Conservation (phyloP, 2,329 filamentous ascomycete species). For the Aspergillus phoenicis region DNA sequence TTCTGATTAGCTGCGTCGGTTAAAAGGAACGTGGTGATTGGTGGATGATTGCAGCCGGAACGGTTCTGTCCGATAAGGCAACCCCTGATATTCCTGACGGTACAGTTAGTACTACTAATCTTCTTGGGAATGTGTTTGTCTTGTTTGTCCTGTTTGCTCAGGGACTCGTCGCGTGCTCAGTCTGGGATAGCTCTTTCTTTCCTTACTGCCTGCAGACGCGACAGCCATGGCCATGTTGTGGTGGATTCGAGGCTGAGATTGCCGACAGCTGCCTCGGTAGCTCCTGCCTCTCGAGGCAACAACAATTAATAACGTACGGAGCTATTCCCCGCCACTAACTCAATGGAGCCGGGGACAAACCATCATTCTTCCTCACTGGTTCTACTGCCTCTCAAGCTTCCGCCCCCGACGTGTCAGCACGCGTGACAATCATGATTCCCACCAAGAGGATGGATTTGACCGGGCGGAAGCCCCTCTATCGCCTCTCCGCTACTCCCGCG, state of each 20-base stretch:
- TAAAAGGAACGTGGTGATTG: not conserved
- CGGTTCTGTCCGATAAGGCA: not conserved
- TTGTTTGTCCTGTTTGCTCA: not conserved
- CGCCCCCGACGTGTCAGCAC: not conserved
- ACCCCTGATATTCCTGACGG: not conserved
- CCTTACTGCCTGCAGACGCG: not conserved
- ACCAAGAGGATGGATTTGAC: not conserved
- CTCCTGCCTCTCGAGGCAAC: not conserved
- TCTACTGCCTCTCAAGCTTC: not conserved
- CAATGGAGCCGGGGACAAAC: not conserved
- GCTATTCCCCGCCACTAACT: not conserved
- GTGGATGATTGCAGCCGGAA: not conserved
- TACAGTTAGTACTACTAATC: no score
- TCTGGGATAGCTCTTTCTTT: not conserved
- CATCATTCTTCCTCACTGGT: not conserved
- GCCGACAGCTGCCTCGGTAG: not conserved
- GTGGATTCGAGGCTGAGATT: not conserved
- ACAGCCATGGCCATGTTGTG: not conserved
- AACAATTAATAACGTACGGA: not conserved
- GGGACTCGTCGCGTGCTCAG: not conserved
- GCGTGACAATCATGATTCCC: not conserved
- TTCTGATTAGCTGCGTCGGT: not conserved
- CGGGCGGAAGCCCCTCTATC: not conserved
- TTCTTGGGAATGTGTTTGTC: not conserved
- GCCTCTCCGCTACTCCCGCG: not conserved